Conservation (phyloP, 768 basidiomycete genomes). For the Trametes villosa region DNA sequence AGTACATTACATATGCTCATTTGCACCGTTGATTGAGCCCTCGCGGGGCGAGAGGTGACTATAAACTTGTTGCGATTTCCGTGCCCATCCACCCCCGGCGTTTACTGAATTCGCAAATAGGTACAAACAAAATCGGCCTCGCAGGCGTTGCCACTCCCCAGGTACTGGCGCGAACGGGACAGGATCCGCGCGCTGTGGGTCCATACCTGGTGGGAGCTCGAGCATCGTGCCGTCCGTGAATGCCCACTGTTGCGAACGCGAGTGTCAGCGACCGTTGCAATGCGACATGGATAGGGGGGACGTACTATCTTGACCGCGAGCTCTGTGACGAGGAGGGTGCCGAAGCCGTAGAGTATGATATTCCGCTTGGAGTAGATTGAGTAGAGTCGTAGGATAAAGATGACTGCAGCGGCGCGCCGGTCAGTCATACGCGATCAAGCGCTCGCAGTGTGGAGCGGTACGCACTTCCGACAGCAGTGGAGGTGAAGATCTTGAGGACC, state of each 20-base stretch:
- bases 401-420: slow-evolving; percentile 16
- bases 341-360: slow-evolving; percentile 23
- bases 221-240: slow-evolving; percentile 30
- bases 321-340: slow-evolving; percentile 21
- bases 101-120: too few relatives aligned
- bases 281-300: neutral
- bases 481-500: slow-evolving; percentile 30
- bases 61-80: too few relatives aligned
- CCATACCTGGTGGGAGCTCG: slow-evolving; percentile 30
- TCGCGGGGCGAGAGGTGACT: too few relatives aligned
- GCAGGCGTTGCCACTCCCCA: too few relatives aligned
- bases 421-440: neutral
- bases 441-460: neutral
- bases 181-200: neutral
- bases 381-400: slow-evolving; percentile 33
- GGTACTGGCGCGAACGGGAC: neutral
- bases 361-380: slow-evolving; percentile 29
- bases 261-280: neutral
- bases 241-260: slow-evolving; percentile 25
- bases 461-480: slow-evolving; percentile 28
- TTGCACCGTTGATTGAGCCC: too few relatives aligned
- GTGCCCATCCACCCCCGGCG: too few relatives aligned
- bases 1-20: too few relatives aligned
- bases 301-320: slow-evolving; percentile 31
- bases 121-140: too few relatives aligned